Conservation (phyloP, 768 basidiomycete genomes). For the Baorangia bicolor region DNA sequence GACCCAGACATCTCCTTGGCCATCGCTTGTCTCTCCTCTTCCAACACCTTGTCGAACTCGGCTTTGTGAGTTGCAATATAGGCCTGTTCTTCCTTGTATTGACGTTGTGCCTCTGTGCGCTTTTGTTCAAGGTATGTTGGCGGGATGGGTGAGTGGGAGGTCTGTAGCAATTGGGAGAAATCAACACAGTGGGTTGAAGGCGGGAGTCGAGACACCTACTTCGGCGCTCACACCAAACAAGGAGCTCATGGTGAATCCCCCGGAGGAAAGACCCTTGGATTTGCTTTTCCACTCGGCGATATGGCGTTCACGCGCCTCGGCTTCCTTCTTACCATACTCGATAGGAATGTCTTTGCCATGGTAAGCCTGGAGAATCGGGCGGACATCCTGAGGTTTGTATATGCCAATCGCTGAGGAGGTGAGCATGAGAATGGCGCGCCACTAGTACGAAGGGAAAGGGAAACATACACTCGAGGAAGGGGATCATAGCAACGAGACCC, state of each 20-base stretch:
- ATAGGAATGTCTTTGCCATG: conserved; percentile 83
- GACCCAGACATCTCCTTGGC: conserved; percentile 47
- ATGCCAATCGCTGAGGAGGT: conserved; percentile 77
- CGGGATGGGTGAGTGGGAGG: conserved; percentile 35
- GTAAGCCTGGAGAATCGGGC: conserved; percentile 84
- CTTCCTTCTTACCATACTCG: conserved; percentile 89
- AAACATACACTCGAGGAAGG: conserved; percentile 88
- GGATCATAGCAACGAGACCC: conserved; percentile 89
- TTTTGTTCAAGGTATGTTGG: conserved; percentile 54
- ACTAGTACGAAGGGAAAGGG: neutral
- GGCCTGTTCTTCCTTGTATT: conserved; percentile 52
- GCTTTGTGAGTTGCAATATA: conserved; percentile 51
- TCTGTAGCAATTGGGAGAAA: conserved; percentile 1
- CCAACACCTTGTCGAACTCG: conserved; percentile 48
- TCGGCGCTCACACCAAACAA: conserved; percentile 39
- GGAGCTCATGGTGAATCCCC: conserved; percentile 44
- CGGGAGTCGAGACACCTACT: conserved; percentile 20
- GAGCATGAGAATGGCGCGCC: neutral
- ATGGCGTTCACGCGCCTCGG: conserved; percentile 73
- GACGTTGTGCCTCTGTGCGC: conserved; percentile 48
- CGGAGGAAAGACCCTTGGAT: conserved; percentile 37
- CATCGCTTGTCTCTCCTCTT: conserved; percentile 51
- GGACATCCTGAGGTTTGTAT: conserved; percentile 82
- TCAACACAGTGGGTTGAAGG: neutral
- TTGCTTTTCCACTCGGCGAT: conserved; percentile 76